A percentile compares a stretch with the other conserved stretches of the same genome.
Evolutionary conservation across 192 early-diverging fungal genomes (phyloP).

Genomic region (Backusella tarrabulga): DNA sequence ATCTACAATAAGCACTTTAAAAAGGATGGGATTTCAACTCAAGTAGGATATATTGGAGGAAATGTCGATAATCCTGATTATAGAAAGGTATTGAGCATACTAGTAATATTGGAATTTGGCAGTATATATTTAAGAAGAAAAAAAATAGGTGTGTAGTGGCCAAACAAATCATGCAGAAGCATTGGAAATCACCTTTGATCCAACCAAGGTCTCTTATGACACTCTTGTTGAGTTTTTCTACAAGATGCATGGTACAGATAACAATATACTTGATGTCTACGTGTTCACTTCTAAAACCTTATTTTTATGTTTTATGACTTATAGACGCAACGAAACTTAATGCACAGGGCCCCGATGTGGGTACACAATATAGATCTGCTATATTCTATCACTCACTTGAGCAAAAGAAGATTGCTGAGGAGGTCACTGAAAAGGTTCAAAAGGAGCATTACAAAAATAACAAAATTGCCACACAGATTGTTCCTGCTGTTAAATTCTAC

Average conservation of each 20-base stretch:
- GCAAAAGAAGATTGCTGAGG: slow-evolving; percentile 74
- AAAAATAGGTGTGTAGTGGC: slow-evolving; percentile 64
- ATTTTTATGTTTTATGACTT: slow-evolving; percentile 12
- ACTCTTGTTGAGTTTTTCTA: slow-evolving; percentile 82
- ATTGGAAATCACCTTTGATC: slow-evolving; percentile 74
- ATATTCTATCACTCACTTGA: slow-evolving; percentile 81
- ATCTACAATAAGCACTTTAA: slow-evolving; percentile 52
- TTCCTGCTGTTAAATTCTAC: slow-evolving; percentile 68
- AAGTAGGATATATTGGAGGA: slow-evolving; percentile 59
- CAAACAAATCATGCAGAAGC: slow-evolving; percentile 83
- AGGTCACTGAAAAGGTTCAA: slow-evolving; percentile 66
- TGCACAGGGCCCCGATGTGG: slow-evolving; percentile 80
- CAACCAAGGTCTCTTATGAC: slow-evolving; percentile 68
- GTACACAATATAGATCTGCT: slow-evolving; percentile 85
- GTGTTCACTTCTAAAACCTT: neutral
- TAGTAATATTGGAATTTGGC: neutral
- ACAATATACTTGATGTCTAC: neutral
- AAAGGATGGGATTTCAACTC: slow-evolving; percentile 40
- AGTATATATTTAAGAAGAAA: neutral
- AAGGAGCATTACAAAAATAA: slow-evolving; percentile 54
- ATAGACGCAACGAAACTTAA: slow-evolving; percentile 85
- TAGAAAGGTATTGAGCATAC: slow-evolving; percentile 37
- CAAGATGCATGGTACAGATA: slow-evolving; percentile 54
- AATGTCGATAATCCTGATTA: slow-evolving; percentile 43
- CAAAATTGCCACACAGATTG: slow-evolving; percentile 69